phyloP scores from a whole-genome alignment of 2,329 filamentous ascomycete species.

The Cytospora chrysosperma region DNA sequence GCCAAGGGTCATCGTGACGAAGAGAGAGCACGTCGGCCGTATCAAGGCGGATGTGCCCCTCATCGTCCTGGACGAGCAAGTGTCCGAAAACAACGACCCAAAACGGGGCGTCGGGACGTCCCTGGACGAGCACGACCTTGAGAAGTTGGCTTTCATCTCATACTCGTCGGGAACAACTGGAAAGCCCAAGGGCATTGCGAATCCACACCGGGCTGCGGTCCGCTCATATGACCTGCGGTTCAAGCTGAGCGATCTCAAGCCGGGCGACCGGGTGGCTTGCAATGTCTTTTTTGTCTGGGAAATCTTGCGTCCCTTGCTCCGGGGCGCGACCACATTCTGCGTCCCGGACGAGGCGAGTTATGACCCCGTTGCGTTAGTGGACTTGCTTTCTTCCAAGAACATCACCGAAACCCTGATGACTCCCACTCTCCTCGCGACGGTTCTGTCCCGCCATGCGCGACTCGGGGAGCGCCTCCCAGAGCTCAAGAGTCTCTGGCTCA shows the following conservation, averaged over 20 bases:
- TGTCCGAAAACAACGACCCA: conserved; percentile 30
- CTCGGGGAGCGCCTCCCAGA: conserved; percentile 63
- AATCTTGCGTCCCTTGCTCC: conserved; percentile 71
- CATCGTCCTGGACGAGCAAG: conserved; percentile 60
- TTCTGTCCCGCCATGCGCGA: conserved; percentile 67
- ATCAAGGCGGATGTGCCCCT: conserved; percentile 63
- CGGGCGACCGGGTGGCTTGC: conserved; percentile 78
- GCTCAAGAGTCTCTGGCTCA: conserved; percentile 69
- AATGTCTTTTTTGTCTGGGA: conserved; percentile 90
- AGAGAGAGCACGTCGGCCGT: conserved; percentile 61
- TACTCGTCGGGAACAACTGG: conserved; percentile 79
- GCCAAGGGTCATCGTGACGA: conserved; percentile 69
- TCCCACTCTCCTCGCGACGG: conserved; percentile 72
- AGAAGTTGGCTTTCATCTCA: conserved; percentile 75
- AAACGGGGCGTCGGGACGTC: conserved; percentile 36
- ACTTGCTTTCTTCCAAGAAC: conserved; percentile 62
- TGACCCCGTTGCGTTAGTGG: conserved; percentile 71
- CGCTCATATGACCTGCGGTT: conserved; percentile 74
- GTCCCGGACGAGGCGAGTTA: conserved; percentile 77
- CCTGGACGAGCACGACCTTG: conserved; percentile 63
- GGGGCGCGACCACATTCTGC: conserved; percentile 73
- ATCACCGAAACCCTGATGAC: conserved; percentile 85
- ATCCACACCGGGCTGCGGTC: conserved; percentile 72
- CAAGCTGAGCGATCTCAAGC: conserved; percentile 63
- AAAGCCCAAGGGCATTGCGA: conserved; percentile 79